Base-by-base conservation (phyloP, 2,329 filamentous ascomycete genomes). In the Pseudogymnoascus verrucosus region DNA sequence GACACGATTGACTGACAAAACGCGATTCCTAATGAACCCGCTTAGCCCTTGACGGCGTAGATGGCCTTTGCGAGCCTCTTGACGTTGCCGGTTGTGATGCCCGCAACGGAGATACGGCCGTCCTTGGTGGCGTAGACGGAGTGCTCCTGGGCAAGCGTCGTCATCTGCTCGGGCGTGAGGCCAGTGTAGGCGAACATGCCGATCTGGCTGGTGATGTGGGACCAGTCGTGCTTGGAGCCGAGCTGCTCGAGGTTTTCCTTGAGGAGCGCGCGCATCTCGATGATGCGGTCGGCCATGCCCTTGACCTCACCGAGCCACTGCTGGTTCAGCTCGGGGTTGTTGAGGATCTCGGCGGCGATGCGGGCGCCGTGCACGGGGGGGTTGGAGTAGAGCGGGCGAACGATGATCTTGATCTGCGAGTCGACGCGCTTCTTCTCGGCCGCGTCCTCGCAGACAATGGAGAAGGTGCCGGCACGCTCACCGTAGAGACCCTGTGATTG, bases 161-260 rank as follows among this genome's bases (percentile, higher is more conserved):
- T 89, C 91, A 98, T 97, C 81, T 97, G 90, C 79, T 93, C 88
- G 63, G 93, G 81, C 71, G 83, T 93, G 73, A 99, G 82, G 67
- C 95, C 95, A 62, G 95, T 99, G 84, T 96, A 99, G 71, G 95
- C 93, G 75, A 99, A 99, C 95, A 99, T 99, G 80, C 95, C 95
- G 73, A 99, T 99, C 85, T 96, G 91, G 79, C 84, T 93, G 70
- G 95, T 98, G 79, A 99, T 99, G 84, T 99, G 95, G 77, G 89
- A 90, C 95, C 95, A 99, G 82, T 98, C 91, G 79, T 96, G 91
- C 84, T 92, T 92, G 82, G 90, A 95, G 75, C 93, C 93, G 67
- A 97, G 86, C 78, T 90, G 88, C 85, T 97, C 91, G 63, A 99
- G 87, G 82, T 98, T 96, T 72, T 91, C 85, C 85, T 95, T 96